Evolutionary conservation across 2,329 filamentous ascomycete species (phyloP), one percentile per base, ranked within the genome.

Genomic region (Dactylonectria macrodidyma): DNA sequence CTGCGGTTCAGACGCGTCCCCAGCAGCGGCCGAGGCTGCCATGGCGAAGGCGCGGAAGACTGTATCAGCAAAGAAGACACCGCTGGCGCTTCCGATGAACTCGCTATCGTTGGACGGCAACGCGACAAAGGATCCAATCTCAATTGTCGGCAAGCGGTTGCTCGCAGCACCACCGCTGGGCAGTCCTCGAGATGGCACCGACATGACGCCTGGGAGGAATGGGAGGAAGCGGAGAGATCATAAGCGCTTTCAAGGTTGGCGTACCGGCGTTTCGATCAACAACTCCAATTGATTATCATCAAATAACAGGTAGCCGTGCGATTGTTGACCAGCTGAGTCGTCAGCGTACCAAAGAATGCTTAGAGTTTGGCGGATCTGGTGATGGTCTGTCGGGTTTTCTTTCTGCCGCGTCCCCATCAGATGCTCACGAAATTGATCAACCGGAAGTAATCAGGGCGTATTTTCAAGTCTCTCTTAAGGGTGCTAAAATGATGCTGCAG

Each of bases 1-100:
- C 5, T n/a, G 36, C 22, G n/a, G 52, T 14, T 52, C 50, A n/a
- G 48, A 12, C 11, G 41, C 47, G 11, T 16, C 50, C 5, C 11
- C 22, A n/a, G 38, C 30, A 5, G 24, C 11, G 5, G 38, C 36
- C 10, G 46, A 59, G 10, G 57, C 46, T 14, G 58, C 59, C 26
- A 33, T 74, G 6, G 82, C 82, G 73, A 88, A 88, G n/a, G 85
- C 84, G 36, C 82, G 81, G 48, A 84, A 84, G 62, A 88, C 86
- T 1, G 86, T 87, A 65, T 88, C 86, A 71, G 85, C 81, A 75
- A 88, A 88, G 75, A 84, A 88, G 51, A 87, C 84, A 3, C 86
- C 86, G 47, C 83, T 86, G 12, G 84, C 84, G 71, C 84, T 86
- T 30, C 86, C 86, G 34, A 87, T 83, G 71, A 87, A 88, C 60